These are phyloP conservation scores for Stemphylium beticola DNA, from an alignment of 2,329 filamentous ascomycete species.

Conservation along the genomic window DNA sequence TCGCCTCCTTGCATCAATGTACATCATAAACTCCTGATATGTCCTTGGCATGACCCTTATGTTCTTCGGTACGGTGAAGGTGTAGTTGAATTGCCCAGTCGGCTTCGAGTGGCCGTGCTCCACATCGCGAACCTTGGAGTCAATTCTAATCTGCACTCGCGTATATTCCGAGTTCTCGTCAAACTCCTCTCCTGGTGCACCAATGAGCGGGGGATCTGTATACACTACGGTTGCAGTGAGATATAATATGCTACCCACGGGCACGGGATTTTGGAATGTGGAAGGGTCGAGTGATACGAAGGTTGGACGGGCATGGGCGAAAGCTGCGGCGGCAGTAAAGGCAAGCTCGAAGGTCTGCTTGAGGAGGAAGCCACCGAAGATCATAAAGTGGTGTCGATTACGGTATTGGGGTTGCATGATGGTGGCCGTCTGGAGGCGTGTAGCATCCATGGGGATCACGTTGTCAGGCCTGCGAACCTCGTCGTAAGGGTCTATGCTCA, in stretches of 20 bases:
- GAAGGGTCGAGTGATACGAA: constrained; percentile 76
- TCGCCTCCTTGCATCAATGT: constrained; percentile 65
- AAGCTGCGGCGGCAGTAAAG: constrained; percentile 75
- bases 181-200: constrained; percentile 44
- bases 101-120: constrained; percentile 71
- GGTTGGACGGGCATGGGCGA: constrained; percentile 71
- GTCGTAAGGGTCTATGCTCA: constrained; percentile 59
- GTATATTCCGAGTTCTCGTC: constrained; percentile 56
- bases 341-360: constrained; percentile 78
- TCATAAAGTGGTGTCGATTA: constrained; percentile 77
- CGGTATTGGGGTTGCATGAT: constrained; percentile 79
- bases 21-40: constrained; percentile 70
- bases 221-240: constrained; percentile 75
- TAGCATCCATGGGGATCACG: constrained; percentile 67
- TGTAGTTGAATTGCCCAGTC: constrained; percentile 79
- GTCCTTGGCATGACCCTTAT: constrained; percentile 70
- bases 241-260: constrained; percentile 76
- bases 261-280: constrained; percentile 77
- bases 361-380: constrained; percentile 76
- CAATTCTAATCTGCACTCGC: constrained; percentile 72
- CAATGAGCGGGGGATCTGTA: constrained; percentile 66
- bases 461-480: constrained; percentile 62
- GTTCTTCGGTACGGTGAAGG: constrained; percentile 68
- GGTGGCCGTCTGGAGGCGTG: constrained; percentile 67
- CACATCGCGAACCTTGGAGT: constrained; percentile 74